Percentiles rank a stretch among this genome's conserved stretches.
Evolutionary conservation across 805 yeast genomes (phyloP).

Genomic region (Saturnispora saitoi): DNA sequence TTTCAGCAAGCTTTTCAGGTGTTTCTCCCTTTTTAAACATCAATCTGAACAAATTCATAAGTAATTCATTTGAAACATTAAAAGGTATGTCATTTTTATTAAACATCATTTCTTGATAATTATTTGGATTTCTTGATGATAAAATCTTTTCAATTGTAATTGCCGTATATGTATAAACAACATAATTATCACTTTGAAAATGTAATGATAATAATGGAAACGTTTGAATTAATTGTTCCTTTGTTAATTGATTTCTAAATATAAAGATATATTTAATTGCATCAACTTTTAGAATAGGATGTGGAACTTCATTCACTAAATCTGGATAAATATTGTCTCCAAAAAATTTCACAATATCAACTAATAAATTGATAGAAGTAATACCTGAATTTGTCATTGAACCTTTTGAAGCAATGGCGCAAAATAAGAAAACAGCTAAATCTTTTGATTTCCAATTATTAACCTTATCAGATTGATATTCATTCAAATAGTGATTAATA

Average conservation of each 20-base stretch:
- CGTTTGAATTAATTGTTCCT: conserved; percentile 69
- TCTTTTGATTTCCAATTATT: conserved; percentile 94
- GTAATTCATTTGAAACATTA: conserved; percentile 46
- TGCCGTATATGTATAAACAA: conserved; percentile 88
- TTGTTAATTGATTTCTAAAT: conserved; percentile 88
- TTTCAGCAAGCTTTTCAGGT: conserved; percentile 91
- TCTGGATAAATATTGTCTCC: conserved; percentile 75
- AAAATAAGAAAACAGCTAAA: conserved; percentile 75
- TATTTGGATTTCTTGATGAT: conserved; percentile 58
- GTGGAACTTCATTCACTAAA: conserved; percentile 46
- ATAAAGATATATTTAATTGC: conserved; percentile 85
- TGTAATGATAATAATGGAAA: conserved; percentile 72
- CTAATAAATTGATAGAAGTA: conserved; percentile 70
- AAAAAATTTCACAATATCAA: conserved; percentile 85
- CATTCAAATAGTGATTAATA: conserved; percentile 55
- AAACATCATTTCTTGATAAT: conserved; percentile 52
- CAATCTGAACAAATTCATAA: conserved; percentile 57
- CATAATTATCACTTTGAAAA: conserved; percentile 57
- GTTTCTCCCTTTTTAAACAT: conserved; percentile 50
- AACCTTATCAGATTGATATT: conserved; percentile 30
- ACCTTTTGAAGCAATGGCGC: conserved; percentile 88
- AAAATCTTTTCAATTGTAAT: conserved; percentile 85
- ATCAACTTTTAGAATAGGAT: conserved; percentile 81
- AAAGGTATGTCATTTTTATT: conserved; percentile 63
- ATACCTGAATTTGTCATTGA: conserved; percentile 81